Evolutionary conservation across 257 asterid species (phyloP).

Genomic region (Avicennia marina): DNA sequence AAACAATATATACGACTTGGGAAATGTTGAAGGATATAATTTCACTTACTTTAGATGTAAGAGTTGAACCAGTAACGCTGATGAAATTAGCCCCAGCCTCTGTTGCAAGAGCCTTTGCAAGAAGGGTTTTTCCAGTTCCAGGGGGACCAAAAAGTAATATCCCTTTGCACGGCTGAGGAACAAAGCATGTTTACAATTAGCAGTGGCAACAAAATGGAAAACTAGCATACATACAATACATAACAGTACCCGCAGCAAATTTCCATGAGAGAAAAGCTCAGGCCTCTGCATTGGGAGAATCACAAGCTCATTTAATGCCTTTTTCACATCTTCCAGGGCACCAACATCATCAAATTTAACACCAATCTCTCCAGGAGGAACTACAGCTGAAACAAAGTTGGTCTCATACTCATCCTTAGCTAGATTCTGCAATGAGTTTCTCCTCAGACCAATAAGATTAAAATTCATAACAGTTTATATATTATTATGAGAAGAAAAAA

Average conservation of each 20-base stretch:
- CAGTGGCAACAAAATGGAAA: conserved; percentile 13
- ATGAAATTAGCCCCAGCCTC: conserved; percentile 98
- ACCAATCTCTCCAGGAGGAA: conserved; percentile 96
- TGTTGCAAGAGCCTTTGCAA: conserved; percentile 98
- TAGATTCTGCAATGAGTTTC: conserved; percentile 57
- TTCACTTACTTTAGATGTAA: conserved; percentile 78
- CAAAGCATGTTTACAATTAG: neutral
- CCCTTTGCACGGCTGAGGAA: conserved; percentile 96
- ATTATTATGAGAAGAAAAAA: conserved; percentile 22
- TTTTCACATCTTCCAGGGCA: conserved; percentile 95
- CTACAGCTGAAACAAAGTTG: conserved; percentile 94
- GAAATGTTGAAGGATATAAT: neutral
- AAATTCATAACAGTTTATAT: neutral
- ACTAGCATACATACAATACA: neutral
- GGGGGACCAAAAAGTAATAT: conserved; percentile 98
- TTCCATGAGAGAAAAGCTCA: conserved; percentile 91
- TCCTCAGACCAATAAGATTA: conserved; percentile 3
- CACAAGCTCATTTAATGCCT: conserved; percentile 87
- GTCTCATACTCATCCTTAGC: conserved; percentile 96
- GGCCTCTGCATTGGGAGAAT: conserved; percentile 98
- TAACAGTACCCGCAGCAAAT: conserved; percentile 72
- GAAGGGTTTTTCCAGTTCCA: conserved; percentile 98
- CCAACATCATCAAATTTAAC: conserved; percentile 94
- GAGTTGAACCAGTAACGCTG: conserved; percentile 94
- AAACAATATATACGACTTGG: neutral